Evolutionary conservation across 2,329 filamentous ascomycete genomes (phyloP).

Genomic region (Aureobasidium sp.): DNA sequence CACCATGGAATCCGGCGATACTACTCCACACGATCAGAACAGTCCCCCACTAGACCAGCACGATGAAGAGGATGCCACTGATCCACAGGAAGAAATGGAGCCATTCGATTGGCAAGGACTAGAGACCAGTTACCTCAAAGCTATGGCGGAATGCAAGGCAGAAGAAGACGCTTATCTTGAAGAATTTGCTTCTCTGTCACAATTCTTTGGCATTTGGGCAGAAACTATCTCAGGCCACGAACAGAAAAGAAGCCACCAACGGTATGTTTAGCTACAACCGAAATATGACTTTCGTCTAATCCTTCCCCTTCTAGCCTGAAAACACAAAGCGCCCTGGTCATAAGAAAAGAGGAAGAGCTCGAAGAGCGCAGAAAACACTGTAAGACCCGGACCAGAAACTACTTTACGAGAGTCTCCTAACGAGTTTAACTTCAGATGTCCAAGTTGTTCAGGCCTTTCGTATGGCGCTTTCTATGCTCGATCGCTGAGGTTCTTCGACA

Average conservation of each 20-base stretch:
- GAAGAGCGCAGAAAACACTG: conserved; percentile 72
- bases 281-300: conserved; percentile 4
- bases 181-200: conserved; percentile 32
- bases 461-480: conserved; percentile 40
- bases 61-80: background rate
- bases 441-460: conserved; percentile 40
- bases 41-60: background rate
- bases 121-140: conserved; percentile 57
- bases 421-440: conserved; percentile 26
- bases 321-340: conserved; percentile 69
- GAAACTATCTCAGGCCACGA: conserved; percentile 63
- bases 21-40: background rate
- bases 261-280: conserved; percentile 37
- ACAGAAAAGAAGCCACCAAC: conserved; percentile 66
- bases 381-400: conserved; percentile 32
- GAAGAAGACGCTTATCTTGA: conserved; percentile 47
- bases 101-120: conserved; percentile 73
- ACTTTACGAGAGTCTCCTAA: background rate
- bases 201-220: conserved; percentile 79
- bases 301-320: conserved; percentile 49
- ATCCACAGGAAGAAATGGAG: conserved; percentile 33
- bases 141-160: conserved; percentile 53
- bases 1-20: background rate
- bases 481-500: conserved; percentile 5
- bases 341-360: conserved; percentile 62